Base-by-base conservation (phyloP, 352 stramenopile species). In the Phytopythium mirpurense region DNA sequence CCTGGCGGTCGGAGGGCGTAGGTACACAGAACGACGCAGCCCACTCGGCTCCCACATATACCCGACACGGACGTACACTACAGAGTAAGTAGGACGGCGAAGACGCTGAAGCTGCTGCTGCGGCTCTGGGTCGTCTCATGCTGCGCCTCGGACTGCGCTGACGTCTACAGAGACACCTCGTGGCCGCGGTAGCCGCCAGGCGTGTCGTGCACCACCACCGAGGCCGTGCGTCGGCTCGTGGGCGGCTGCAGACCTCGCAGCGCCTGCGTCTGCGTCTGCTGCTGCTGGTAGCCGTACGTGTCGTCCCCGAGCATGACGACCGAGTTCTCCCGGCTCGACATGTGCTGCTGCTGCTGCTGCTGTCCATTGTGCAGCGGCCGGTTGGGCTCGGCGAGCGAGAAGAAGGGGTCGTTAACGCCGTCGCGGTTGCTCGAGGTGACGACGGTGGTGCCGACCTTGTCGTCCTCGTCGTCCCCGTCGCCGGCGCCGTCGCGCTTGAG, bases 381-480 rank as follows among this genome's bases (percentile, higher is more conserved):
- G 27, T 51, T 65, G 31, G 67, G 63, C 57, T 70, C 68, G 12
- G 62, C 58, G 14, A 83, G 58, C 23, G 72, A 69, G 41, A 83
- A 83, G 49, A 83, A 81, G 19, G 68, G 51, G 16, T 81, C 72
- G 31, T 27, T 43, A 6, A 59, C 65, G n/a, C 62, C 72, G 26
- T 77, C 72, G 11, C 72, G 70, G 19, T 72, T 72, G 60, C 74
- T 83, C 11, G 68, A 68, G 3, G 68, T 83, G 41, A 68, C 62
- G n/a, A 83, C 58, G 1, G 57, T 65, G 1, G 60, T 26, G 19
- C 27, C 31, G 15, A 59, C 65, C 6, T 65, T 63, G 51, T 98
- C 75, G 78, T 94, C 57, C 47, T 93, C 56, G 34, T 93, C 56
- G 34, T 96, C 40, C 5, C 67, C 54, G 0, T 58, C 42, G 1